phyloP scores from a whole-genome alignment of 495 filamentous ascomycete species.

The Mycothermus thermophilus region DNA sequence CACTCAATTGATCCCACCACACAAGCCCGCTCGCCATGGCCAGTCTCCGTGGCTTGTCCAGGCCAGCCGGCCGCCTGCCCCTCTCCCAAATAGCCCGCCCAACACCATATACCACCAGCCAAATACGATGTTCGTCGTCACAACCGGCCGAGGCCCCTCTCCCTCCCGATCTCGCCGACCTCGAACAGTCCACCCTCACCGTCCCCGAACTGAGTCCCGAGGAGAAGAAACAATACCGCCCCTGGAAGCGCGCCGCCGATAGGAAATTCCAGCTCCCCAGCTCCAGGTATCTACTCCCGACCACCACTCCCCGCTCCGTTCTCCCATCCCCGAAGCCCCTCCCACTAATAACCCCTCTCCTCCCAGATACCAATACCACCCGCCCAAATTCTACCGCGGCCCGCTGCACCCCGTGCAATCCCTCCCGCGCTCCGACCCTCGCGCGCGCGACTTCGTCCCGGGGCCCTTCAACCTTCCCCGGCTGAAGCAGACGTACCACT shows the following conservation, averaged over 20 bases:
- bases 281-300: constrained; percentile 17
- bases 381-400: constrained; percentile 86
- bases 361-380: constrained; percentile 74
- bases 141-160: constrained; percentile 12
- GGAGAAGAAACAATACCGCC: constrained; percentile 22
- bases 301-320: neutral
- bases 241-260: constrained; percentile 30
- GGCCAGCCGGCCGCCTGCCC: constrained; percentile 16
- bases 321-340: neutral
- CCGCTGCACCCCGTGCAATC: constrained; percentile 85
- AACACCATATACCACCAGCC: constrained; percentile 7
- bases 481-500: constrained; percentile 77
- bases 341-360: neutral
- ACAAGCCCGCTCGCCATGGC: constrained; percentile 15
- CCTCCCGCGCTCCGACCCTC: constrained; percentile 66
- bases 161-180: constrained; percentile 20
- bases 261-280: constrained; percentile 26
- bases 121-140: constrained; percentile 27
- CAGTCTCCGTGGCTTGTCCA: constrained; percentile 19
- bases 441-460: constrained; percentile 78
- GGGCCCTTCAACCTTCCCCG: constrained; percentile 85
- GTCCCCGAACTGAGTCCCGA: constrained; percentile 20
- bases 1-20: neutral
- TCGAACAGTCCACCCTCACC: constrained; percentile 27
- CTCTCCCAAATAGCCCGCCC: constrained; percentile 14